Evolutionary conservation across 129 eudicot genomes (phyloP).

Genomic region (Calendula officinalis): DNA sequence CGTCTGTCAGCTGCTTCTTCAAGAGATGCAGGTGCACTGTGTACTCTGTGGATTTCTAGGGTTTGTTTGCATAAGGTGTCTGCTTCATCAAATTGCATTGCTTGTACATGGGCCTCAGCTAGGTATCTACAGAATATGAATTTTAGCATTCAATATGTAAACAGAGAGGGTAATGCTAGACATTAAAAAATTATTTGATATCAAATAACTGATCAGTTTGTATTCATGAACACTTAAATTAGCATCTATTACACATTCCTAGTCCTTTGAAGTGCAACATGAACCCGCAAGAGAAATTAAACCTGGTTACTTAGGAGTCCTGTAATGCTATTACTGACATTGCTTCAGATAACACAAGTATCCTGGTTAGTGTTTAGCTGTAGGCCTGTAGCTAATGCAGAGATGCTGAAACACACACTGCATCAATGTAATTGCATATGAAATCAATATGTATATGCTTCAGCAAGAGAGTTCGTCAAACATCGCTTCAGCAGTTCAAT

Average conservation of each 20-base stretch:
- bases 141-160: no score
- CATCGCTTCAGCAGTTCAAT: no score
- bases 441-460: no score
- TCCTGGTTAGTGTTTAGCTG: no score
- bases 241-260: not conserved
- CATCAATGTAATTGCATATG: no score
- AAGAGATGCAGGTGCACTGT: slow-evolving; percentile 94
- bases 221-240: not conserved
- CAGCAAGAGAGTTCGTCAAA: no score
- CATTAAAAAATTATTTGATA: no score
- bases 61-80: slow-evolving; percentile 79
- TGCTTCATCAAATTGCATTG: slow-evolving; percentile 98
- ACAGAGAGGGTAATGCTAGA: no score
- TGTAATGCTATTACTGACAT: no score
- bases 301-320: no score
- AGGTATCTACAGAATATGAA: slow-evolving; percentile 77
- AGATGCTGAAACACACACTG: not conserved
- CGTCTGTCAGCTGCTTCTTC: slow-evolving; percentile 99
- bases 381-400: no score
- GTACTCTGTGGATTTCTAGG: slow-evolving; percentile 92
- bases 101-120: slow-evolving; percentile 98
- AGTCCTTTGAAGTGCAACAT: not conserved
- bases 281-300: not conserved
- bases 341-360: not conserved
- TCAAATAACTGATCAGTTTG: no score